Evolutionary conservation across 306 rosid species (phyloP), one percentile per base, ranked within the genome.

Genomic region (Biancaea sappan): DNA sequence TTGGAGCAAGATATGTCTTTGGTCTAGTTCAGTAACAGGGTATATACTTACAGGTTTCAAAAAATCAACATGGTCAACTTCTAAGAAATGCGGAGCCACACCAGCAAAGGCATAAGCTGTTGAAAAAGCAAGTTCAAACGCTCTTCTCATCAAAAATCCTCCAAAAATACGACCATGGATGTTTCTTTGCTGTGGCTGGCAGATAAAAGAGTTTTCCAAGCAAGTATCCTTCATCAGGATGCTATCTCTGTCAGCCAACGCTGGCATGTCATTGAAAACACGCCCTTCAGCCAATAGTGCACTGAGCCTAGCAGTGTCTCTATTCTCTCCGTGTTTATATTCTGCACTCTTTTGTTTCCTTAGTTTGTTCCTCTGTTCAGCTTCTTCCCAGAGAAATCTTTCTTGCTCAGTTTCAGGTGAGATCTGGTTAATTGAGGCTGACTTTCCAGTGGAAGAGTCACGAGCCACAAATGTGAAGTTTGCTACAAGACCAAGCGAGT

Each of bases 181-280:
- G 76, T 92, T 92, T 85, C 96, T 88, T 72, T 90, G 92, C 77
- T 92, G 98, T 47, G 98, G 98, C 73, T 92, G 98, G 86, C 98
- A 92, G 76, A 90, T 82, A 48, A 92, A 92, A 54, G 96, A 83
- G 85, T 92, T 92, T 44, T 88, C 81, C 25, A 92, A 92, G 81
- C 87, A 82, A 62, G 98, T 90, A 67, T 90, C 77, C 79, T 77
- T 64, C 43, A 92, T 82, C 14, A 92, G 89, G 85, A 92, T 88
- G 86, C 97, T 92, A 75, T 90, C 85, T 71, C 97, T 82, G 82
- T 92, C 82, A 21, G 96, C 97, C 84, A 92, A 82, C 53, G 97
- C 97, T 1, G 97, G 97, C 97, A 92, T 83, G 82, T 90, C 96
- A 32, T 78, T 43, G 66, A 90, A 92, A 46, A 92, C 64, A 58